These are phyloP conservation scores for Coccomyxa subellipsoidea DNA, from an alignment of 163 green algal genomes.

Conservation along the genomic window DNA sequence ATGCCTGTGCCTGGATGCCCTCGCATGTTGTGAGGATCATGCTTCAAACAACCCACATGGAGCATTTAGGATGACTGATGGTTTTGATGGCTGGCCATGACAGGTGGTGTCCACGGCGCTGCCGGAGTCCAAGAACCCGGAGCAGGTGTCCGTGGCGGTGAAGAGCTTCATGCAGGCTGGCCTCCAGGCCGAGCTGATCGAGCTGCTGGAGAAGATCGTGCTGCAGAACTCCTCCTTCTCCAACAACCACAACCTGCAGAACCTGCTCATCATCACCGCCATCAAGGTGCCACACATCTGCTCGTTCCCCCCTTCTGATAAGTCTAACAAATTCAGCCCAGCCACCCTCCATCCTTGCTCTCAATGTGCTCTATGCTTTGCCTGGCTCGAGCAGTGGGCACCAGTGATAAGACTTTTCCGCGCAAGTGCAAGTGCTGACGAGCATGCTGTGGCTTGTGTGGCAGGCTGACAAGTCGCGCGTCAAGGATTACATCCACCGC, in stretches of 20 bases:
- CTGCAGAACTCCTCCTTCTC: slow-evolving; percentile 96
- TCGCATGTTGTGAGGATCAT: no score
- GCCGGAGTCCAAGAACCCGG: slow-evolving; percentile 97
- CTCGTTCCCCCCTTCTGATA: no score
- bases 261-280: slow-evolving; percentile 93
- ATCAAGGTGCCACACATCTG: slow-evolving; percentile 68
- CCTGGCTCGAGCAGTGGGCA: no score
- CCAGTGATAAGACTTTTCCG: no score
- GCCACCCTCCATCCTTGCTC: no score
- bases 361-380: no score
- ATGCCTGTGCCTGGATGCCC: no score
- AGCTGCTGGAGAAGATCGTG: slow-evolving; percentile 99
- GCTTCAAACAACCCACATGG: no score
- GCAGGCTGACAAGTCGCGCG: slow-evolving; percentile 84
- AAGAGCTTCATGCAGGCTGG: slow-evolving; percentile 98
- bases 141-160: slow-evolving; percentile 93
- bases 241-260: slow-evolving; percentile 97
- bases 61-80: no score
- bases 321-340: no score
- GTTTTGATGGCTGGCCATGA: not conserved
- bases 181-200: slow-evolving; percentile 96
- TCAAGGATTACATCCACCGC: slow-evolving; percentile 98
- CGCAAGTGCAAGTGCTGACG: no score
- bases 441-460: not conserved
- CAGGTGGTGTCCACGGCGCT: slow-evolving; percentile 95